Evolutionary conservation across 345 rosid genomes (phyloP), one percentile per base, ranked within the genome.

Genomic region (Populus pruinosa): DNA sequence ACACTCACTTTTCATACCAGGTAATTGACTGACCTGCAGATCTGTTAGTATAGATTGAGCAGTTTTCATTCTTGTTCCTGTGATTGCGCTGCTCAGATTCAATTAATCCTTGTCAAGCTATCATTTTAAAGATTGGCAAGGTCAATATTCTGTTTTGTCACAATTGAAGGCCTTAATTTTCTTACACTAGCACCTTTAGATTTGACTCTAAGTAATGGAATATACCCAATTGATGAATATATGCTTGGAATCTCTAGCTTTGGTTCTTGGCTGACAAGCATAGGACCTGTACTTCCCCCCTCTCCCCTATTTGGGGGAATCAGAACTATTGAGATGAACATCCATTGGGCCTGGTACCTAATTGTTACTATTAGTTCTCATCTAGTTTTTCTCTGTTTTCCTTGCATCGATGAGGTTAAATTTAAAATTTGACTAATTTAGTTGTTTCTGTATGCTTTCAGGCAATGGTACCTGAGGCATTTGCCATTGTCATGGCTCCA

Each of bases 401-500:
- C 20, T 41, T 53, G 25, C 14, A 47, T 63, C 6, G 13, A 17
- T 23, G 36, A n/a, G 38, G 17, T 74, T 39, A 25, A 25, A 12
- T 21, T 27, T 49, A 8, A 68, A 31, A 13, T 29, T 27, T 49
- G 6, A 3, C 41, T 23, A 12, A 31, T 41, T 55, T 14, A 36
- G 55, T 43, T 66, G 36, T 14, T 43, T 76, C n/a, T 27, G 36
- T 38, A 63, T 68, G 27, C 50, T 75, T 73, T 79, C 80, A 94
- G 97, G 89, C 84, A 72, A 92, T 94, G 98, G 86, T 91, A 56
- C 96, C 94, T 0, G 98, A 94, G 87, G 96, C 98, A 61, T 87
- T 94, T 83, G 97, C 96, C 33, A 89, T 94, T 9, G 98, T 92
- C 35, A 82, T 94, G 86, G 98, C 98, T 84, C 98, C 98, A 74